Percentiles rank a stretch among this genome's conserved stretches.
Conservation (phyloP, 345 rosid genomes). For the Aethionema arabicum region DNA sequence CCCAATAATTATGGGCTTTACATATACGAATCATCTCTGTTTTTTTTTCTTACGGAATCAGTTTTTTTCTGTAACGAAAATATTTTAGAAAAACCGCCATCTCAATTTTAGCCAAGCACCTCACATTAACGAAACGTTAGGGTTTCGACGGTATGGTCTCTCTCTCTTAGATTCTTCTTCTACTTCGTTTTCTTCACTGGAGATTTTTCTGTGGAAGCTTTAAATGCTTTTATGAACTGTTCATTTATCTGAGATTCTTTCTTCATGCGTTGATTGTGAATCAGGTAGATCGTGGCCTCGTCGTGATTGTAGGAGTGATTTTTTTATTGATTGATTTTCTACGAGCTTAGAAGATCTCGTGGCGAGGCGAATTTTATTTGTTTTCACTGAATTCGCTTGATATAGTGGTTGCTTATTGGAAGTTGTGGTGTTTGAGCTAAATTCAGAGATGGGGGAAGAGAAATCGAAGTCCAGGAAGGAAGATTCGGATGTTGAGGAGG, state of each 20-base stretch:
- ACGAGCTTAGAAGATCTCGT: not conserved
- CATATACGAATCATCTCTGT: not conserved
- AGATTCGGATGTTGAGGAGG: conserved; percentile 30
- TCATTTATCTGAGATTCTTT: conserved; percentile 12
- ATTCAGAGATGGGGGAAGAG: conserved; percentile 27
- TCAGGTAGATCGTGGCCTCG: conserved; percentile 17
- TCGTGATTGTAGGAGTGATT: not conserved
- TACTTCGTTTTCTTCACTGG: conserved; percentile 27
- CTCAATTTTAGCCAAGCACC: conserved; percentile 5
- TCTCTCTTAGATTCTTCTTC: conserved; percentile 19
- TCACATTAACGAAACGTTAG: conserved; percentile 20
- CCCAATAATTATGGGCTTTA: conserved; percentile 25
- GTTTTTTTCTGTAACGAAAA: not conserved
- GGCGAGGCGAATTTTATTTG: conserved; percentile 4
- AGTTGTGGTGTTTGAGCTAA: conserved; percentile 20
- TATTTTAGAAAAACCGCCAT: conserved; percentile 12
- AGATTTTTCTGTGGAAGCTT: conserved; percentile 24
- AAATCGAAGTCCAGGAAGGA: conserved; percentile 26
- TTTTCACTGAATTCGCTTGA: conserved; percentile 7
- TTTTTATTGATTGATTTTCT: not conserved
- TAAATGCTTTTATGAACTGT: not conserved
- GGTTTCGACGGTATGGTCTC: conserved; percentile 28
- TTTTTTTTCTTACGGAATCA: not conserved
- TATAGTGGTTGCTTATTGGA: not conserved
- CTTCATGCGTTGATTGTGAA: conserved; percentile 16